Base-by-base conservation (phyloP, 106 monocot genomes). In the Phalaenopsis aphrodite region DNA sequence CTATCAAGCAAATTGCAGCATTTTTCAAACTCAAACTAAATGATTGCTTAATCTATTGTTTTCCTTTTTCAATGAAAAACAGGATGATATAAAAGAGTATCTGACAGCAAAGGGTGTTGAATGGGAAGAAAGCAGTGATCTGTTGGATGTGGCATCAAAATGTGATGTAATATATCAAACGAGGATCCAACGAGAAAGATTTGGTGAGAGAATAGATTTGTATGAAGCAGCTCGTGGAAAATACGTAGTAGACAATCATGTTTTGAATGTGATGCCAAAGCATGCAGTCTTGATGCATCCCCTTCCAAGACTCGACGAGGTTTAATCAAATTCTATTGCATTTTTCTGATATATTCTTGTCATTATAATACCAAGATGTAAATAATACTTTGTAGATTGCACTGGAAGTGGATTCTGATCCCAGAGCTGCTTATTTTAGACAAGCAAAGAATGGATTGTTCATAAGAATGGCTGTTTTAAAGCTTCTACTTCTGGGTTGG, bases 81-180 rank as follows among this genome's bases (percentile, higher is more conserved):
- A 99, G 99, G 99, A 99, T 85, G 99, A 99, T 58, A 99, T 99
- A 45, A 99, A 99, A 69, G 93, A 95, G 6, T 89, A 93, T 75
- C 84, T 99, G 64, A 93, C 95, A 78, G 88, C 86, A 24, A 85
- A 79, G 83, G 86, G 87, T 1, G 89, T 99, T 66, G 87, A 89
- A 77, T 99, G 99, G 99, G 95, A 99, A 83, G 99, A 99, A 87
- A 93, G 87, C 80, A 77, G 84, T 9, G 87, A 99, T 87, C 79
- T 99, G n/a, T 72, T 91, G 78, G 89, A 93, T 42, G 98, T 95
- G 23, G 98, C 98, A 58, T 93, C 98, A 2, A 99, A 91, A 46
- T 99, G 98, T 76, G 94, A 99, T 83, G 94, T 99, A 18, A 87
- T 99, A 83, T 99, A 99, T 79, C 98, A 99, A 82, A 99, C 94